Evolutionary conservation across 139 green algal genomes (phyloP).

Genomic region (Chlamydomonas eustigma): DNA sequence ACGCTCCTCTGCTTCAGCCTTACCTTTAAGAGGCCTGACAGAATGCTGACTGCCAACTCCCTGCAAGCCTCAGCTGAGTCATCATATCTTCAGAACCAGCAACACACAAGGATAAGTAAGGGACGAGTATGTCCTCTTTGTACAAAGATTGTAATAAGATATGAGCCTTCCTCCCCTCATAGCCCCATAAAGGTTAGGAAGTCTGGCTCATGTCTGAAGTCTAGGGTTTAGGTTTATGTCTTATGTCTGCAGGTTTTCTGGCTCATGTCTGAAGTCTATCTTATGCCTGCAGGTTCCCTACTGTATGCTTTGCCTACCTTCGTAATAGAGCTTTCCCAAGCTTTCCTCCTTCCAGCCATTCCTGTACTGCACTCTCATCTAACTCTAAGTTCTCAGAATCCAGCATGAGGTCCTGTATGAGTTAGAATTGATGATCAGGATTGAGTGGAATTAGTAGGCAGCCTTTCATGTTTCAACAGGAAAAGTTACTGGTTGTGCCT

Average conservation of each 20-base stretch:
- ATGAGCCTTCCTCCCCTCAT: too few relatives aligned
- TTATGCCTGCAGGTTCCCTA: too few relatives aligned
- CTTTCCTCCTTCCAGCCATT: constrained; percentile 10
- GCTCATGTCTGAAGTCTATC: too few relatives aligned
- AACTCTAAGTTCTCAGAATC: background rate
- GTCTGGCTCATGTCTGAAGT: too few relatives aligned
- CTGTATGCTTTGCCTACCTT: background rate
- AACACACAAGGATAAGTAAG: too few relatives aligned
- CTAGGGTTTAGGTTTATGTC: too few relatives aligned
- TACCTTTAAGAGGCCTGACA: constrained; percentile 24
- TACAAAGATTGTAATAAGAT: too few relatives aligned
- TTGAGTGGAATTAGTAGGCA: too few relatives aligned
- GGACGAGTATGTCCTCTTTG: too few relatives aligned
- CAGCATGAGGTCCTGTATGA: constrained; percentile 1
- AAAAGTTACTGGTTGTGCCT: background rate
- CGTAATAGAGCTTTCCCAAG: constrained; percentile 47
- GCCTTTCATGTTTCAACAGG: background rate
- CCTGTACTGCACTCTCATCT: background rate
- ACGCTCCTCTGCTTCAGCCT: too few relatives aligned
- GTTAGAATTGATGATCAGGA: background rate
- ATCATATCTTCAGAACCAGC: constrained; percentile 41
- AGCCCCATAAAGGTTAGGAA: too few relatives aligned
- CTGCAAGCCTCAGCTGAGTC: constrained; percentile 32
- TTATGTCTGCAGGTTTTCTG: too few relatives aligned
- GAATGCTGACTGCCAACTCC: constrained; percentile 32